Base-by-base conservation (phyloP, 345 rosid genomes). In the Populus alba region DNA sequence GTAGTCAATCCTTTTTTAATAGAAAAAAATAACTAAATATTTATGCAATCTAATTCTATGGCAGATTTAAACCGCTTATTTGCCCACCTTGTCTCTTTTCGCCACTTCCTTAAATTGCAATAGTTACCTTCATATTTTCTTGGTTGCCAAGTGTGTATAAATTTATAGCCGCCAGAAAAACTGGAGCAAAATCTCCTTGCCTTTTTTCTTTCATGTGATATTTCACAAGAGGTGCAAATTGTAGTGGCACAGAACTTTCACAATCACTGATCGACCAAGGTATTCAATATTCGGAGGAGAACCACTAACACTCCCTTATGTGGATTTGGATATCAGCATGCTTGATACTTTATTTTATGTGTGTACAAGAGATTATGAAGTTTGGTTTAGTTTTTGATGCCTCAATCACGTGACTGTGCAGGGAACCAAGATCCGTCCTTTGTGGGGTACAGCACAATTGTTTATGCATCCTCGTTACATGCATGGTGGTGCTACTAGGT, bases 401-500 rank as follows among this genome's bases (percentile, higher is more conserved):
- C n/a, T 59, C 12, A 33, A 38, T 33, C 29, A 18, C 43, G 20
- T 59, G 17, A 7, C 35, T 59, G n/a, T 80, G 74, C 88, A 95
- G 98, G 98, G 91, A 80, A 87, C 84, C 76, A 89, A 90, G 70
- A 92, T 92, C 39, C 81, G 73, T 47, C 98, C 95, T 7, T 78
- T 93, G 81, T 93, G 99, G 98, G 99, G 98, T 75, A 96, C 99
- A 67, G 94, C 99, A 83, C 98, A 96, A 81, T 88, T 94, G 78
- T 96, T 94, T 83, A 53, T 90, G 82, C 99, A 96, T 90, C 98
- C 98, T 63, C 93, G 98, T 75, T 96, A 87, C 78, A 94, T 96
- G 99, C 99, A 96, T 77, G 99, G 99, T 79, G 98, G 73, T 86
- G 99, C 99, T 59, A 96, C 99, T 1, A 96, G 97, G 97, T 92